These are phyloP conservation scores for Didymella pomorum DNA, from an alignment of 2,329 filamentous ascomycete species.

Conservation along the genomic window DNA sequence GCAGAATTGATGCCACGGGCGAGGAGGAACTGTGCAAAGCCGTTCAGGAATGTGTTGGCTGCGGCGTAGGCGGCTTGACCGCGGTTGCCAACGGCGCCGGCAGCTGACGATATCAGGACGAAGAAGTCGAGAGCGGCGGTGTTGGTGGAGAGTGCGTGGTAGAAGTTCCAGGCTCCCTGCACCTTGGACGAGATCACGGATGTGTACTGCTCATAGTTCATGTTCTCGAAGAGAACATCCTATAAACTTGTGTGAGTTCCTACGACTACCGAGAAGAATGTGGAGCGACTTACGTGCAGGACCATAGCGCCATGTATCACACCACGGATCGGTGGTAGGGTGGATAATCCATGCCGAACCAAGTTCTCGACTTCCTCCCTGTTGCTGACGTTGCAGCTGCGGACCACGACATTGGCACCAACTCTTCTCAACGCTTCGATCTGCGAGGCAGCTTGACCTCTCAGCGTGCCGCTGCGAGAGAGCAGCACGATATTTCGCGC, in stretches of 20 bases:
- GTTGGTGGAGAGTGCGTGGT: conserved; percentile 12
- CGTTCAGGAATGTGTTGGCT: conserved; percentile 44
- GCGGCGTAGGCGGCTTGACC: conserved; percentile 38
- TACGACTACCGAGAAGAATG: not conserved
- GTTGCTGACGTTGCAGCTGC: conserved; percentile 30
- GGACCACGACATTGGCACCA: conserved; percentile 28
- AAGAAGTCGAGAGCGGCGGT: conserved; percentile 5
- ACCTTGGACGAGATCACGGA: conserved; percentile 28
- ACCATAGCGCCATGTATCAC: conserved; percentile 29
- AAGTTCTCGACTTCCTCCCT: conserved; percentile 22
- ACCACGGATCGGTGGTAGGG: conserved; percentile 29
- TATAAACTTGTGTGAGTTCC: not conserved
- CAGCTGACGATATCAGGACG: conserved; percentile 46
- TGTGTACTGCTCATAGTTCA: conserved; percentile 23
- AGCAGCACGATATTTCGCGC: conserved; percentile 36
- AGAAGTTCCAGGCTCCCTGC: conserved; percentile 23
- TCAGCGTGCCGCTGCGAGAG: conserved; percentile 29
- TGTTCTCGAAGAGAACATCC: conserved; percentile 19
- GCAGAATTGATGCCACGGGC: conserved; percentile 28
- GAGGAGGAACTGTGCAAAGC: conserved; percentile 32
- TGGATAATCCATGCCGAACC: conserved; percentile 13
- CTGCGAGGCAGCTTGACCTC: conserved; percentile 22
- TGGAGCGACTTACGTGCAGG: conserved; percentile 20
- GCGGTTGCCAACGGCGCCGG: conserved; percentile 28
- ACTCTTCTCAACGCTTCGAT: conserved; percentile 24